Evolutionary conservation across 129 eudicot genomes (phyloP), one percentile per base, ranked within the genome.

Genomic region (Lonicera japonica): DNA sequence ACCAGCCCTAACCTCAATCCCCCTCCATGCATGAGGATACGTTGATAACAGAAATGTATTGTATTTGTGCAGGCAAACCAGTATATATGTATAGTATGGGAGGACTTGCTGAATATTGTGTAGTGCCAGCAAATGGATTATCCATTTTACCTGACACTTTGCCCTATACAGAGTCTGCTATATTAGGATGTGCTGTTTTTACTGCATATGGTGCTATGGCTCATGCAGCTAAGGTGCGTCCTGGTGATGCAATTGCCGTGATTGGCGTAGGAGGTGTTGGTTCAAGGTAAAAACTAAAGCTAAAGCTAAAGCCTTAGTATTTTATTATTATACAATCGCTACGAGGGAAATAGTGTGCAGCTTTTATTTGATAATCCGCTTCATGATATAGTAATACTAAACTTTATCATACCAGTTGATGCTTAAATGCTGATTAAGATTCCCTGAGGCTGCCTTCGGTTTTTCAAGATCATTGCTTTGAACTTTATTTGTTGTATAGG

Each of bases 61-160:
- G 11, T 50, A 18, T 46, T 41, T 65, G 11, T 80, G 75, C 84
- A 94, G 96, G 85, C 68, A 94, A 88, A 63, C 99, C 96, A 9
- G 96, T 88, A 25, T 94, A 88, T 68, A 94, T 94, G 99, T 94
- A 94, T 78, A 94, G 99, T 72, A 94, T 94, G 99, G 99, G 99
- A 55, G 99, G 99, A 13, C 87, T 94, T 68, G 99, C 99, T 17
- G 99, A 94, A 66, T 94, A 73, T 67, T 70, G 89, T 25, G 92
- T 88, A 19, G 95, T 85, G 18, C 99, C 99, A 25, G 96, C 96
- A 47, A 74, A 88, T 61, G 99, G 71, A 54, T 70, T 94, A 75
- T 63, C 91, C 38, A 36, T 69, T 45, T 76, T 94, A 24, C 96
- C 99, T 16, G 80, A 83, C 25, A 45, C 99, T 5, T 75, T 94